phyloP scores from a whole-genome alignment of 2,329 filamentous ascomycete species.

The Alternaria panax region DNA sequence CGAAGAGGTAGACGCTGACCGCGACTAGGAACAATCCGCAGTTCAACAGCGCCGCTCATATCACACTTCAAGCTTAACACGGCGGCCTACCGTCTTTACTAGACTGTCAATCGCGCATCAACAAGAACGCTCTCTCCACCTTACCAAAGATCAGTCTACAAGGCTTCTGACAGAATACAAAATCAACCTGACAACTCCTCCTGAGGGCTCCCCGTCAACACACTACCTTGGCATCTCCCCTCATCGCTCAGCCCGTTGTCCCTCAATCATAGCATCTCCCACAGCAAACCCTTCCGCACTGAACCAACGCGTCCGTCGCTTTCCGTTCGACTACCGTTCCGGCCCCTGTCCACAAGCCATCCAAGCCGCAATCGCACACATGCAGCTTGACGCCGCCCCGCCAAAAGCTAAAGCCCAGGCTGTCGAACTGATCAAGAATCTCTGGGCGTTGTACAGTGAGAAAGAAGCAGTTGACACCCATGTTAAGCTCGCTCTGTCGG shows the following conservation, averaged over 20 bases:
- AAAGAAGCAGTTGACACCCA: constrained; percentile 72
- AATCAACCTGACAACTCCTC: constrained; percentile 56
- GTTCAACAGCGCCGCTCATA: constrained; percentile 59
- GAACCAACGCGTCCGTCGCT: constrained; percentile 57
- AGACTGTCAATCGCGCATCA: constrained; percentile 4
- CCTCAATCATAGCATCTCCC: constrained; percentile 69
- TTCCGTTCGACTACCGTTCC: constrained; percentile 68
- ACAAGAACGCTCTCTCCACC: constrained; percentile 62
- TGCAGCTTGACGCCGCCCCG: constrained; percentile 60
- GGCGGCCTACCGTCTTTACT: constrained; percentile 19
- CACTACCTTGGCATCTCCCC: constrained; percentile 69
- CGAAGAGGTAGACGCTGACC: constrained; percentile 1
- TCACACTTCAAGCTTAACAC: constrained; percentile 45
- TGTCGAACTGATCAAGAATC: constrained; percentile 58
- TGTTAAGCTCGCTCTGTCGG: constrained; percentile 55
- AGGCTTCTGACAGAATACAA: constrained; percentile 63
- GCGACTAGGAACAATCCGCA: constrained; percentile 42
- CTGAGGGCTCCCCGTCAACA: constrained; percentile 36
- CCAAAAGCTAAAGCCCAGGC: constrained; percentile 56
- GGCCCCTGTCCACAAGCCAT: constrained; percentile 52
- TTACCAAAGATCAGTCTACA: constrained; percentile 62
- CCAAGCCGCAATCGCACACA: constrained; percentile 57
- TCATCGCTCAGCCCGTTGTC: constrained; percentile 67
- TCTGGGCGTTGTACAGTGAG: constrained; percentile 67
- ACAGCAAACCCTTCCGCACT: constrained; percentile 54